Base-by-base conservation (phyloP, 352 stramenopile genomes). In the Elongisporangium undulatum region DNA sequence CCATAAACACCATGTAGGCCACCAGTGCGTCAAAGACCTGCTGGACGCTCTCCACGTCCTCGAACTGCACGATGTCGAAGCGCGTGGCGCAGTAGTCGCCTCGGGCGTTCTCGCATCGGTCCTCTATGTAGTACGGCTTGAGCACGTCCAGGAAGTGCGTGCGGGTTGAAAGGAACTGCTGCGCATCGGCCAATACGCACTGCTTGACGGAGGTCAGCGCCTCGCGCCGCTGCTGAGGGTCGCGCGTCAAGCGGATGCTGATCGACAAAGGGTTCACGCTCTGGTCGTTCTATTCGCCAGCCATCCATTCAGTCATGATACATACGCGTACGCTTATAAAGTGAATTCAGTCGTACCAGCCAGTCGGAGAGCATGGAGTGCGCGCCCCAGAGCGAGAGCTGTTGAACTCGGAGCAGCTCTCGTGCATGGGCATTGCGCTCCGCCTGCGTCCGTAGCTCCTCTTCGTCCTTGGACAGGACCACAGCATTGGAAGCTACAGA, bases 21-120 rank as follows among this genome's bases (percentile, higher is more conserved):
- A 67, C 54, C 15, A 82, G 71, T 3, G 66, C 74, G 23, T 88
- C 74, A 52, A 76, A 84, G n/a, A 88, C 70, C 9, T 70, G 66
- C 15, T 55, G 54, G 6, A 84, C 75, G 16, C 51, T 64, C 19
- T 67, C 55, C 4, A 71, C 54, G 6, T 59, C 67, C 19, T 69
- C 67, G 22, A 82, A 76, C 51, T 71, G 79, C 17, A 77, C 70
- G 19, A 86, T 67, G 55, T 82, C 75, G 38, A 82, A 86, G 13
- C 70, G 64, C 34, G 82, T 58, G 24, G 66, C 71, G 53, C 74
- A 85, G 19, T 62, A 69, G 51, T 86, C 76, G 12, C 76, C 74
- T 21, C 70, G 58, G 0, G 62, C 56, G 0, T 64, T 71, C 21
- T 77, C 66, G 53, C 82, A 89, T n/a, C 71, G 64, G 54, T 79